These are phyloP conservation scores for Verticillium longisporum DNA, from an alignment of 2,329 filamentous ascomycete species.

Conservation along the genomic window DNA sequence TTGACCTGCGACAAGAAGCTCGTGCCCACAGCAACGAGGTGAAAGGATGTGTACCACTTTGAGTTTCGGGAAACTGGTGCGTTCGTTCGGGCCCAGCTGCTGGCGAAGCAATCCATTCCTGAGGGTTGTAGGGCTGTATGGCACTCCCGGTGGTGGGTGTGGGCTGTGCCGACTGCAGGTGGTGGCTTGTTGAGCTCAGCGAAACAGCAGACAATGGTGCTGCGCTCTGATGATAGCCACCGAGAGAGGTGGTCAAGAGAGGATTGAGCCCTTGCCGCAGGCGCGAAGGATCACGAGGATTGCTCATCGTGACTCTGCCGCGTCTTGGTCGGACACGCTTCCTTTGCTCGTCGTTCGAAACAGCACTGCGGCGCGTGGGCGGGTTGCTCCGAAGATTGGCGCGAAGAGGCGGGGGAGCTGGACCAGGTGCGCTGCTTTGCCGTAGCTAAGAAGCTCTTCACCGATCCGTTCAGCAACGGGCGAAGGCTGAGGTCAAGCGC, in stretches of 20 bases:
- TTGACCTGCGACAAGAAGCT: constrained; percentile 6
- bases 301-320: constrained; percentile 20
- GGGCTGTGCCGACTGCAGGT: constrained; percentile 31
- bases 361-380: neutral
- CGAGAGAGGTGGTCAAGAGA: constrained; percentile 43
- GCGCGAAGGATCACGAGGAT: constrained; percentile 36
- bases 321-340: neutral
- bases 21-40: neutral
- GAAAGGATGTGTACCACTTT: constrained; percentile 31
- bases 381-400: neutral
- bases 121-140: constrained; percentile 60
- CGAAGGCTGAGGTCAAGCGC: neutral
- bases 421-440: too few species aligned
- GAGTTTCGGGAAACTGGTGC: constrained; percentile 38
- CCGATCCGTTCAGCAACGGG: neutral
- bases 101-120: constrained; percentile 55
- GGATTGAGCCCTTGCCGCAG: constrained; percentile 53
- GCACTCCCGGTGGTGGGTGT: constrained; percentile 46
- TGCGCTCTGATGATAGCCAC: constrained; percentile 32
- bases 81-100: constrained; percentile 34
- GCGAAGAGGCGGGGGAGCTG: neutral
- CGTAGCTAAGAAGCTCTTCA: neutral
- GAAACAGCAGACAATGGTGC: constrained; percentile 53
- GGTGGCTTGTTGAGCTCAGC: constrained; percentile 41
- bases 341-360: neutral